phyloP scores from a whole-genome alignment of 306 rosid species.

The Neltuma alba region DNA sequence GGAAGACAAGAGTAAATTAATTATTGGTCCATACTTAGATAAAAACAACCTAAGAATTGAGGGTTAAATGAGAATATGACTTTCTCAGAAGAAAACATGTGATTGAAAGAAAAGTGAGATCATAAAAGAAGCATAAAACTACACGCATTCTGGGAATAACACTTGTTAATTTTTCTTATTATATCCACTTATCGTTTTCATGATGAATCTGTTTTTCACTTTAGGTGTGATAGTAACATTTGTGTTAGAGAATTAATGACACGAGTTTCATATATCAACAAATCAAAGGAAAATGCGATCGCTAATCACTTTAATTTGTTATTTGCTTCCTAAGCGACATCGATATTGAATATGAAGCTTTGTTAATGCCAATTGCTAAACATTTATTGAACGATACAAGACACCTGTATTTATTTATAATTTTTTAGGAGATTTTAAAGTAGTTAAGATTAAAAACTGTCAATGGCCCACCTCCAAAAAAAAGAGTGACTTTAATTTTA shows the following conservation, averaged over 20 bases:
- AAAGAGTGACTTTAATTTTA: background rate
- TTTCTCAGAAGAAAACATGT: background rate
- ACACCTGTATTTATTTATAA: background rate
- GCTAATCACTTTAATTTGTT: background rate
- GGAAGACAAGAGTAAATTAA: background rate
- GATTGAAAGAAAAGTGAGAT: background rate
- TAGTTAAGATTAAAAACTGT: background rate
- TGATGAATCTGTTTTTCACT: slow-evolving; percentile 30
- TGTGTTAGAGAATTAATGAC: slow-evolving; percentile 38
- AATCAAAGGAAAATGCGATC: background rate
- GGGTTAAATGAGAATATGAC: background rate
- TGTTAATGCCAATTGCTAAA: slow-evolving; percentile 8
- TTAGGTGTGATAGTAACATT: slow-evolving; percentile 38
- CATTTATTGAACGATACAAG: slow-evolving; percentile 26
- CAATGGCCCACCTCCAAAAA: background rate
- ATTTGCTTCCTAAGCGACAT: slow-evolving; percentile 35
- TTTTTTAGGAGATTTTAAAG: background rate
- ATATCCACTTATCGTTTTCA: slow-evolving; percentile 21
- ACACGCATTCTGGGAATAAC: slow-evolving; percentile 37
- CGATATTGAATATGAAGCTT: background rate
- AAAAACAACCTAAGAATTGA: background rate
- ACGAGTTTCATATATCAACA: background rate
- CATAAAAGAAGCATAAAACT: slow-evolving; percentile 23
- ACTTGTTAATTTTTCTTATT: slow-evolving; percentile 9
- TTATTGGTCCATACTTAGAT: background rate